Evolutionary conservation across 1,284 basidiomycete species (phyloP).

Genomic region (Inonotus hispidus): DNA sequence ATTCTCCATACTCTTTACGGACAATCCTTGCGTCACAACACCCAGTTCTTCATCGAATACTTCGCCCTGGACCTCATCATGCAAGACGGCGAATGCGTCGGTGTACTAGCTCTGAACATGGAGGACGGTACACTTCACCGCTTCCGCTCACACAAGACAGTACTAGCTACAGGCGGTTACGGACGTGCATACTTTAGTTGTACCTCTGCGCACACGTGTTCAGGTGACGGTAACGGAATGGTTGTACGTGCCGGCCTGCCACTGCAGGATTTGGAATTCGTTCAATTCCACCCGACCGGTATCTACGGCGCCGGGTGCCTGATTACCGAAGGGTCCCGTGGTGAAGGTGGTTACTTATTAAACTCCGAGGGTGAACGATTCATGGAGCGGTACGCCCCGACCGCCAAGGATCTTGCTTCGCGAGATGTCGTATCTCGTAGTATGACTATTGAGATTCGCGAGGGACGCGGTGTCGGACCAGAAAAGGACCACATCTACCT

Average conservation of each 20-base stretch:
- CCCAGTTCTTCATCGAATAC: slow-evolving; percentile 99
- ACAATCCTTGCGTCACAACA: slow-evolving; percentile 98
- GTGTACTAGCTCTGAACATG: slow-evolving; percentile 98
- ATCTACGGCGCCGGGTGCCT: slow-evolving; percentile 99
- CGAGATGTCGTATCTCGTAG: slow-evolving; percentile 99
- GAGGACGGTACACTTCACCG: slow-evolving; percentile 99
- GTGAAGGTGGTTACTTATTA: slow-evolving; percentile 98
- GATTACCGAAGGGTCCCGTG: slow-evolving; percentile 98
- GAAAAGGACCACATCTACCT: slow-evolving; percentile 98
- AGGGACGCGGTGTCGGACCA: slow-evolving; percentile 97
- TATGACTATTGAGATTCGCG: slow-evolving; percentile 99
- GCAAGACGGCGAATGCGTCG: slow-evolving; percentile 98
- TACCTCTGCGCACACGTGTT: slow-evolving; percentile 98
- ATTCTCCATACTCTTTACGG: slow-evolving; percentile 98
- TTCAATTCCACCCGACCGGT: slow-evolving; percentile 99
- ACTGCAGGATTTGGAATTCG: slow-evolving; percentile 97
- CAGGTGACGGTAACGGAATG: slow-evolving; percentile 99
- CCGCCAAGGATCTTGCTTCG: slow-evolving; percentile 98
- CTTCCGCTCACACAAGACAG: slow-evolving; percentile 98
- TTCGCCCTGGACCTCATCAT: slow-evolving; percentile 98
- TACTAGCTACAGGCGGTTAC: slow-evolving; percentile 97
- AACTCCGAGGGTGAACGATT: slow-evolving; percentile 99
- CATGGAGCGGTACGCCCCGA: slow-evolving; percentile 99
- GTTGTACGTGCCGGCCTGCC: slow-evolving; percentile 95
- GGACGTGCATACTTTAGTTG: slow-evolving; percentile 99